Evolutionary conservation across 2,329 filamentous ascomycete species (phyloP).

Genomic region (Beauveria bassiana): DNA sequence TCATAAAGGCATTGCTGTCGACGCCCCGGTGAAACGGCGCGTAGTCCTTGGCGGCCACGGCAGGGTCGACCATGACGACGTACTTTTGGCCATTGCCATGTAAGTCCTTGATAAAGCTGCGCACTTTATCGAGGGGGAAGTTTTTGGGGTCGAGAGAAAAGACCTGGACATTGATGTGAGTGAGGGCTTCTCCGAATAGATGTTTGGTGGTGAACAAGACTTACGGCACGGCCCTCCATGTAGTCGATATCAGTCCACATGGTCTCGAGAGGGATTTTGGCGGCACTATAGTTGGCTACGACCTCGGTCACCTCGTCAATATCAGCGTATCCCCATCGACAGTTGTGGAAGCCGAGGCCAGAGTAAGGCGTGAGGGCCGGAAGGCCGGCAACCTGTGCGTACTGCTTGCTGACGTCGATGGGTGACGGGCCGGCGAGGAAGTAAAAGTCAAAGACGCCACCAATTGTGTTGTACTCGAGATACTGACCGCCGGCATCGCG

Average conservation of each 20-base stretch:
- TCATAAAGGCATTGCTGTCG: conserved; percentile 38
- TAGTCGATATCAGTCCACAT: conserved; percentile 38
- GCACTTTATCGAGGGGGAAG: conserved; percentile 55
- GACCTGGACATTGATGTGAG: conserved; percentile 21
- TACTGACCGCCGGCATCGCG: conserved; percentile 54
- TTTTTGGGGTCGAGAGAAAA: conserved; percentile 59
- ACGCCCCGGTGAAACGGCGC: conserved; percentile 34
- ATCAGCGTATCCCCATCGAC: conserved; percentile 65
- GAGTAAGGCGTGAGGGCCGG: conserved; percentile 78
- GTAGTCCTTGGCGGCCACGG: conserved; percentile 50
- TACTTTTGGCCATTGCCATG: conserved; percentile 62
- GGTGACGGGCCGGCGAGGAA: conserved; percentile 69
- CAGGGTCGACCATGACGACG: conserved; percentile 72
- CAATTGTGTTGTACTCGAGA: conserved; percentile 73
- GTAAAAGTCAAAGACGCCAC: conserved; percentile 71
- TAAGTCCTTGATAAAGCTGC: conserved; percentile 57
- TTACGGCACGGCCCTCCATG: conserved; percentile 25
- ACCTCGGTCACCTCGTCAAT: conserved; percentile 60
- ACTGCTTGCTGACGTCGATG: conserved; percentile 60
- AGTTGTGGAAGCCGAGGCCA: conserved; percentile 76
- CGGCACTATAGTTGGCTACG: conserved; percentile 57
- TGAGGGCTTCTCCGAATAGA: not conserved
- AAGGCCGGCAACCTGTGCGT: conserved; percentile 59
- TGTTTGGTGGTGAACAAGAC: not conserved
- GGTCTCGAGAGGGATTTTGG: conserved; percentile 56